These are phyloP conservation scores for Phytopythium sindhum DNA, from an alignment of 352 stramenopile genomes.

Conservation along the genomic window DNA sequence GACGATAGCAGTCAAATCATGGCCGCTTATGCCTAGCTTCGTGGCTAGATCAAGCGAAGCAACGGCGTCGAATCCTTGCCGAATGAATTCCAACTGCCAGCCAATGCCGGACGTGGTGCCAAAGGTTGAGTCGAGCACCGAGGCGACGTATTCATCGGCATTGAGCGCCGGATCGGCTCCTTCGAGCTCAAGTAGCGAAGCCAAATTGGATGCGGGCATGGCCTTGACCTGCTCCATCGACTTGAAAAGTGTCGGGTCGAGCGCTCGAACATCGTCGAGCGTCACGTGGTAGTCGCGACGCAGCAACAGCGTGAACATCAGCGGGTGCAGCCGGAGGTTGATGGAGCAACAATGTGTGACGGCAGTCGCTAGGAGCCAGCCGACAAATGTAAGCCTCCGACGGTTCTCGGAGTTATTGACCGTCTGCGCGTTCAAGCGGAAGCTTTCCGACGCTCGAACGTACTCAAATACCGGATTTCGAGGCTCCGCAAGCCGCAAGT, in stretches of 20 bases:
- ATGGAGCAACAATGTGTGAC: constrained; percentile 41
- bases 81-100: constrained; percentile 49
- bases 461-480: constrained; percentile 44
- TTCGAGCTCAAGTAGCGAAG: constrained; percentile 56
- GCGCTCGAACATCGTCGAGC: constrained; percentile 37
- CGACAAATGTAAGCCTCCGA: constrained; percentile 38
- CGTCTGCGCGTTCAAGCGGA: constrained; percentile 52
- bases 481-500: constrained; percentile 44
- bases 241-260: constrained; percentile 42
- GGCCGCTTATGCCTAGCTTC: constrained; percentile 15
- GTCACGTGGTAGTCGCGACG: constrained; percentile 24
- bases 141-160: constrained; percentile 45
- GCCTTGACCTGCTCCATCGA: constrained; percentile 44
- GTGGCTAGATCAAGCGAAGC: constrained; percentile 23
- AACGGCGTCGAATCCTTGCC: constrained; percentile 42
- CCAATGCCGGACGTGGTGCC: constrained; percentile 31
- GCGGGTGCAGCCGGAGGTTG: constrained; percentile 33
- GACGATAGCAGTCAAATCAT: constrained; percentile 39
- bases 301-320: constrained; percentile 55
- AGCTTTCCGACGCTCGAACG: constrained; percentile 55
- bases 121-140: constrained; percentile 47
- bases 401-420: constrained; percentile 29
- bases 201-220: constrained; percentile 50
- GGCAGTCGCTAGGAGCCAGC: constrained; percentile 60
- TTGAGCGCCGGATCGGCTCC: constrained; percentile 25